A percentile compares a stretch with the other conserved stretches of the same genome.
Conservation (phyloP, 495 filamentous ascomycete genomes). For the Hypomontagnella monticulosa region DNA sequence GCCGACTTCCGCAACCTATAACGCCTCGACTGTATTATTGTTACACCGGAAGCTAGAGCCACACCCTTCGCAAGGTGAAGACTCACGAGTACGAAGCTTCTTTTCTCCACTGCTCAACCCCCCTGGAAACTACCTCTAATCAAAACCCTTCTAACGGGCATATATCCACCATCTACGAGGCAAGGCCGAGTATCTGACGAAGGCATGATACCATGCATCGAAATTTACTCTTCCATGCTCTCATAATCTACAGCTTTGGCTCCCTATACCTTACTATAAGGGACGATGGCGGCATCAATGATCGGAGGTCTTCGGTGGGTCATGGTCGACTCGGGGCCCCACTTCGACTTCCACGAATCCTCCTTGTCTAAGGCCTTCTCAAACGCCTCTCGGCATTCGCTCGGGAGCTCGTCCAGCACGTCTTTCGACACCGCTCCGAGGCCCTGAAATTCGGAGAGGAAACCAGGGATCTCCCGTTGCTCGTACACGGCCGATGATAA, state of each 20-base stretch:
- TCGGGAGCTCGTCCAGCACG: constrained; percentile 72
- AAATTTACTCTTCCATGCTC: neutral
- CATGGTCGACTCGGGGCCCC: constrained; percentile 69
- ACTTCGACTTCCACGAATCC: constrained; percentile 74
- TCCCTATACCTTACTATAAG: constrained; percentile 50
- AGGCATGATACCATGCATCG: too few species aligned
- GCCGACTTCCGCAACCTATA: too few species aligned
- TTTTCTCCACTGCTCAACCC: too few species aligned
- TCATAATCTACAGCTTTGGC: neutral
- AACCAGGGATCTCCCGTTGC: constrained; percentile 49
- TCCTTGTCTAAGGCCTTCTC: constrained; percentile 69
- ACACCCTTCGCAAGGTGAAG: too few species aligned
- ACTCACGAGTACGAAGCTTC: too few species aligned
- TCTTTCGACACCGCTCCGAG: constrained; percentile 72
- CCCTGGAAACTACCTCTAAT: too few species aligned
- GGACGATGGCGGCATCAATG: constrained; percentile 66
- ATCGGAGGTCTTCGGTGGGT: constrained; percentile 54
- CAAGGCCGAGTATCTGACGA: too few species aligned
- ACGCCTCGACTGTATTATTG: too few species aligned
- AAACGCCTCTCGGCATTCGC: constrained; percentile 76
- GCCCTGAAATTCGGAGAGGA: constrained; percentile 70
- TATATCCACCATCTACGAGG: too few species aligned
- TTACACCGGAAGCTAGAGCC: too few species aligned
- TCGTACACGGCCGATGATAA: constrained; percentile 58
- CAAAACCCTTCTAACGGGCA: too few species aligned